These are phyloP conservation scores for Simplicillium sp. DNA, from an alignment of 2,329 filamentous ascomycete genomes.

Conservation along the genomic window DNA sequence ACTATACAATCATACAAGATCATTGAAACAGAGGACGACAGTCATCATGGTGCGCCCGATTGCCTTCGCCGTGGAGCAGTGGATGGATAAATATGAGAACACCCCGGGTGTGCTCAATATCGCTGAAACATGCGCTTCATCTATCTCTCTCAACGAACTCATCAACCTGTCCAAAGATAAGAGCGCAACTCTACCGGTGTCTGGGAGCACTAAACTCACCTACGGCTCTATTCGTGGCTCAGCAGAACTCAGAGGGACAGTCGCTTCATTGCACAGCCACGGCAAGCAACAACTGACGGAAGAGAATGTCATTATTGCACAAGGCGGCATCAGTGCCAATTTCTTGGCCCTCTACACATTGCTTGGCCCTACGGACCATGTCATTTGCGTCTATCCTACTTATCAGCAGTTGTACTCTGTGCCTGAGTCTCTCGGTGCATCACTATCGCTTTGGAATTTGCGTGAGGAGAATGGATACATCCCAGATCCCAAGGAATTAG, in stretches of 20 bases:
- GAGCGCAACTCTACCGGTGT: slow-evolving; percentile 27
- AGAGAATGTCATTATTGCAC: slow-evolving; percentile 65
- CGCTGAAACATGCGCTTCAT: slow-evolving; percentile 70
- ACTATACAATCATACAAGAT: too few relatives aligned
- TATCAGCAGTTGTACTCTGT: slow-evolving; percentile 79
- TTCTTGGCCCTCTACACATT: slow-evolving; percentile 69
- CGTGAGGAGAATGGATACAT: slow-evolving; percentile 55
- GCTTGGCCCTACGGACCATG: slow-evolving; percentile 66
- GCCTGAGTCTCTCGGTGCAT: slow-evolving; percentile 63
- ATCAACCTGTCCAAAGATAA: slow-evolving; percentile 48
- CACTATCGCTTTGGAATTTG: slow-evolving; percentile 69
- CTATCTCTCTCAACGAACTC: slow-evolving; percentile 63
- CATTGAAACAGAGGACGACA: too few relatives aligned
- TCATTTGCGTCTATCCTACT: slow-evolving; percentile 78
- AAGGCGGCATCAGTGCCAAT: slow-evolving; percentile 79
- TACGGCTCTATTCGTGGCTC: slow-evolving; percentile 69
- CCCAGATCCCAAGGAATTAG: slow-evolving; percentile 57
- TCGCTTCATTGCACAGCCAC: slow-evolving; percentile 56
- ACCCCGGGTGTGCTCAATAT: slow-evolving; percentile 56
- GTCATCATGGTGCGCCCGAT: slow-evolving; percentile 11
- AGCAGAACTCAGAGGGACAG: slow-evolving; percentile 48
- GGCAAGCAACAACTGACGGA: slow-evolving; percentile 33
- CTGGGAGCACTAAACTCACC: slow-evolving; percentile 48
- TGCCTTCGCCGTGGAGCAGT: slow-evolving; percentile 62
- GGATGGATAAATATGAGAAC: slow-evolving; percentile 53